phyloP scores from a whole-genome alignment of 805 yeast species.

The Maudiozyma saulgeensis region DNA sequence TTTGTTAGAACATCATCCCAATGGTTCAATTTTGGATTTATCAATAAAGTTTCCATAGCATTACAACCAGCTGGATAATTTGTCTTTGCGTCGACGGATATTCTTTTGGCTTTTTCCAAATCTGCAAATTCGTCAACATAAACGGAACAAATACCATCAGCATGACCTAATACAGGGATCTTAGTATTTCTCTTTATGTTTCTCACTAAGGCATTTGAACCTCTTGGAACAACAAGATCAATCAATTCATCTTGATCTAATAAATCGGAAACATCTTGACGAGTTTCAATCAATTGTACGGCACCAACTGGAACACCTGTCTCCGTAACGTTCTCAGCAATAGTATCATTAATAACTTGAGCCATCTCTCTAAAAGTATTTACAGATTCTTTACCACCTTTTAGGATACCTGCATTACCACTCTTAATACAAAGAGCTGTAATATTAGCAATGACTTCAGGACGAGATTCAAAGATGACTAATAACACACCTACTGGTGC shows the following conservation, averaged over 20 bases:
- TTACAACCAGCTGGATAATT: slow-evolving; percentile 99
- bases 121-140: slow-evolving; percentile 75
- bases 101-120: slow-evolving; percentile 60
- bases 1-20: slow-evolving; percentile 34
- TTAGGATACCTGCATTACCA: slow-evolving; percentile 91
- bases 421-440: slow-evolving; percentile 92
- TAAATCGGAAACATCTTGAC: slow-evolving; percentile 82
- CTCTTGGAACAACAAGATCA: slow-evolving; percentile 94
- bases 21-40: slow-evolving; percentile 33
- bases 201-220: slow-evolving; percentile 87
- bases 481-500: slow-evolving; percentile 92
- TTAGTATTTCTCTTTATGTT: slow-evolving; percentile 79
- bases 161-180: slow-evolving; percentile 96
- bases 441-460: slow-evolving; percentile 97
- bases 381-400: slow-evolving; percentile 92
- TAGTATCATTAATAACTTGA: slow-evolving; percentile 50
- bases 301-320: slow-evolving; percentile 76
- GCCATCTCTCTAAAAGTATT: slow-evolving; percentile 82
- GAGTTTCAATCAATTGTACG: slow-evolving; percentile 76
- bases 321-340: slow-evolving; percentile 31
- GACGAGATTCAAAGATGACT: slow-evolving; percentile 91
- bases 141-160: slow-evolving; percentile 93
- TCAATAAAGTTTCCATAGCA: slow-evolving; percentile 80
- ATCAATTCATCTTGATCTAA: slow-evolving; percentile 79
- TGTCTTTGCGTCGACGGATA: slow-evolving; percentile 80